Evolutionary conservation across 441 rosid genomes (phyloP), one percentile per base, ranked within the genome.

Genomic region (Breynia disticha): DNA sequence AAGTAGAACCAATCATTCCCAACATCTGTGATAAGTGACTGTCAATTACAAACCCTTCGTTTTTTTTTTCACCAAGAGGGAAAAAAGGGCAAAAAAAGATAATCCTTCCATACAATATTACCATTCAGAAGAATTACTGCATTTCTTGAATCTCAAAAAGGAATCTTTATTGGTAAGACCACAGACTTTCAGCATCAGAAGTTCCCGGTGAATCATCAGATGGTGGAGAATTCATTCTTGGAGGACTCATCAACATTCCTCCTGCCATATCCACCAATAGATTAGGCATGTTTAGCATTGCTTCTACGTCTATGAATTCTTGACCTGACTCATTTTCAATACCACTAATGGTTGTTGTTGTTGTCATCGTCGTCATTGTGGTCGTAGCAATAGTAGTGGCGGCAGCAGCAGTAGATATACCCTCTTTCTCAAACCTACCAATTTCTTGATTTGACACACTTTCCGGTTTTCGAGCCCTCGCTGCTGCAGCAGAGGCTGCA

Each of bases 221-320:
- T 2, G 79, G 54, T 0, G 72, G 71, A 1, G 81, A 52, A 52
- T 61, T 71, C 45, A 79, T 76, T 62, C 84, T 69, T 6, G 84
- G 84, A 0, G 84, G 84, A 17, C 79, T 76, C 49, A 79, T 63
- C 47, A 79, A 60, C 81, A 79, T 76, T 39, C 76, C 84, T 41
- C 63, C 84, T 0, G 84, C 84, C 84, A 79, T 76, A 19, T 66
- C 79, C 69, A 74, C 81, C 42, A 79, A 63, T 66, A 79, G 66
- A 67, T 68, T 76, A 16, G 84, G 84, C 74, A 76, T 56, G 63
- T 76, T 70, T 13, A 79, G 59, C 11, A 79, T 51, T 42, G 55
- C 76, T 21, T 79, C 75, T 60, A 60, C 78, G 42, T 79, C 84
- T 4, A 73, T 52, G 45, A 72, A 74, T 3, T 66, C 73, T 28